phyloP scores from a whole-genome alignment of 768 basidiomycete genomes.

The Phallus indusiatus region DNA sequence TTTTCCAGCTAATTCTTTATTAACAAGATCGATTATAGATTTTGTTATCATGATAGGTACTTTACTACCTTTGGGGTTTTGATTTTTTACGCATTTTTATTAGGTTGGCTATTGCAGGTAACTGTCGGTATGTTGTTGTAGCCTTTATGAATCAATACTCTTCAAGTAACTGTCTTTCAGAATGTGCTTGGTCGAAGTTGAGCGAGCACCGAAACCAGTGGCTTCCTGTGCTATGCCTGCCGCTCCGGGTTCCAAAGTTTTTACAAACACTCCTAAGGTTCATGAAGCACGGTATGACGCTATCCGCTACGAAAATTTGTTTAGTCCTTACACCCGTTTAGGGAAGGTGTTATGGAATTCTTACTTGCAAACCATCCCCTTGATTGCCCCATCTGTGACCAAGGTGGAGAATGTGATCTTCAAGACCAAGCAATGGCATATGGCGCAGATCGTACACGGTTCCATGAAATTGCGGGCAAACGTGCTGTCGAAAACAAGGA shows the following conservation, averaged over 20 bases:
- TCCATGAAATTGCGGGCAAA: conserved; percentile 98
- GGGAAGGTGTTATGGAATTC: conserved; percentile 99
- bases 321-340: conserved; percentile 21
- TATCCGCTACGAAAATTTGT: background rate
- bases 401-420: conserved; percentile 97
- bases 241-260: conserved; percentile 88
- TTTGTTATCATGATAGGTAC: conserved; percentile 81
- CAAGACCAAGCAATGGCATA: conserved; percentile 99
- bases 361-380: conserved; percentile 95
- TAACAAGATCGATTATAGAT: conserved; percentile 31
- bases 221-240: conserved; percentile 98
- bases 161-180: conserved; percentile 29
- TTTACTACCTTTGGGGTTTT: conserved; percentile 8
- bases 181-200: conserved; percentile 99
- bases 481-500: conserved; percentile 98
- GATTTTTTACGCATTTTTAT: conserved; percentile 19
- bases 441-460: conserved; percentile 92
- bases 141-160: background rate
- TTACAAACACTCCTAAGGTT: conserved; percentile 85
- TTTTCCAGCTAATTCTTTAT: background rate
- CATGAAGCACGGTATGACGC: conserved; percentile 66
- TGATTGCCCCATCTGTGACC: conserved; percentile 98
- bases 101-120: conserved; percentile 92
- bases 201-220: conserved; percentile 88
- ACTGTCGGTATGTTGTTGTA: conserved; percentile 69